Percentiles rank a stretch among this genome's conserved stretches.
Conservation (phyloP, 495 filamentous ascomycete species). For the Endocarpon pusillum region DNA sequence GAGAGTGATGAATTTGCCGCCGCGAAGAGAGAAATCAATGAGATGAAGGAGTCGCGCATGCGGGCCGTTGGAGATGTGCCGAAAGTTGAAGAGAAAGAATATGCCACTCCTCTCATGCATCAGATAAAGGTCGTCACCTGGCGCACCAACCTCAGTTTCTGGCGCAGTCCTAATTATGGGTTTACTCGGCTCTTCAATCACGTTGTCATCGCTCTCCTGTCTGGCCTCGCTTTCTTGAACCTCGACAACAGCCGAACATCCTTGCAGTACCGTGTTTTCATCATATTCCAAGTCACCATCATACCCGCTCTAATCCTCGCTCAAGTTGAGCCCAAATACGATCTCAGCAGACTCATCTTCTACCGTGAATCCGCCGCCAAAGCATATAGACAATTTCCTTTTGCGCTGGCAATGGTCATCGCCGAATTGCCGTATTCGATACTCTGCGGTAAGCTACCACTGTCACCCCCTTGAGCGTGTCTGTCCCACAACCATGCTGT, state of each 20-base stretch:
- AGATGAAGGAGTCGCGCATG: conserved; percentile 43
- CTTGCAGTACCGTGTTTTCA: conserved; percentile 65
- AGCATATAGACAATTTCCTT: conserved; percentile 59
- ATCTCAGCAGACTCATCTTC: conserved; percentile 54
- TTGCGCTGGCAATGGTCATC: conserved; percentile 50
- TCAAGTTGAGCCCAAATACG: conserved; percentile 63
- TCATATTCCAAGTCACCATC: conserved; percentile 68
- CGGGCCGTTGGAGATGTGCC: conserved; percentile 22
- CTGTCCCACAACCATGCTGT: no score
- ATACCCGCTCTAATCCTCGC: conserved; percentile 60
- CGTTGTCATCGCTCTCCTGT: conserved; percentile 51
- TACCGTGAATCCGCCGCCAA: conserved; percentile 66
- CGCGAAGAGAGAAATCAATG: conserved; percentile 45
- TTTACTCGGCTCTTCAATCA: conserved; percentile 69
- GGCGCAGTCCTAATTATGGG: conserved; percentile 58
- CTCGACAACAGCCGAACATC: conserved; percentile 49
- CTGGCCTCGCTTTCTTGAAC: conserved; percentile 54
- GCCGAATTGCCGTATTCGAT: conserved; percentile 65
- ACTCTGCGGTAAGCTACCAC: no score
- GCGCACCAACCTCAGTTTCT: conserved; percentile 50
- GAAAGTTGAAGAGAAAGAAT: conserved; percentile 38
- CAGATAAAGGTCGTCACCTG: conserved; percentile 50
- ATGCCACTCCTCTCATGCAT: conserved; percentile 55
- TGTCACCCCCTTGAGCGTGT: no score
- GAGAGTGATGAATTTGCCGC: conserved; percentile 52